Evolutionary conservation across 306 rosid species (phyloP), one percentile per base, ranked within the genome.

Genomic region (Rosa persica): DNA sequence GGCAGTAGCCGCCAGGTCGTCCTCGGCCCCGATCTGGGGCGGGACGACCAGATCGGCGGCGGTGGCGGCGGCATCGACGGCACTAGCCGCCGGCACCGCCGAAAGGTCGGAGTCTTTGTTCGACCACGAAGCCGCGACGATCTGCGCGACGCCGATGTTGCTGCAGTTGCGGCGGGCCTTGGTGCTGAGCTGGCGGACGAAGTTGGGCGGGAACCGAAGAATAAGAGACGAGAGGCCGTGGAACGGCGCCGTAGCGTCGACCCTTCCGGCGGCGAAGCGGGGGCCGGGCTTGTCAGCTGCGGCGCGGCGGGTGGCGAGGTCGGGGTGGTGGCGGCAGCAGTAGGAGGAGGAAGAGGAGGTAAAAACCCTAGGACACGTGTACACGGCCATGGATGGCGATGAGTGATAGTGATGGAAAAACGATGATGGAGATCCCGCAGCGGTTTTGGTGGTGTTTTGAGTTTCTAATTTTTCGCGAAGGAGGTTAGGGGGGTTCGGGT

Each of bases 121-220:
- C 13, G 98, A 91, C 98, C 98, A 92, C 82, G 98, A 95, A 61
- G 98, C 98, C 17, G 98, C 97, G n/a, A 95, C 98, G 81, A 95
- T 88, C 84, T 95, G 98, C 2, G 98, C 98, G 55, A 95, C 97
- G 16, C 97, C 98, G 86, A 95, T 95, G 87, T 95, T 95, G 90
- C 98, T 89, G 83, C 98, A 95, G 82, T 95, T 95, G 72, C 98
- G 84, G 42, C 98, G 93, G 3, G 98, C 97, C 86, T 95, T 92
- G 65, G 84, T 92, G 90, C 98, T 92, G 27, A 95, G 89, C 86
- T 92, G 97, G 76, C 96, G 92, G 77, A 88, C 93, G 58, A 95
- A 95, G 85, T 95, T 95, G 0, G 97, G 98, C 23, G 98, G 98
- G 62, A 95, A 95, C 61, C 93, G 84, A 39, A 88, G 78, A 74